Evolutionary conservation across 805 yeast species (phyloP).

Genomic region (Yamadazyma olivae): DNA sequence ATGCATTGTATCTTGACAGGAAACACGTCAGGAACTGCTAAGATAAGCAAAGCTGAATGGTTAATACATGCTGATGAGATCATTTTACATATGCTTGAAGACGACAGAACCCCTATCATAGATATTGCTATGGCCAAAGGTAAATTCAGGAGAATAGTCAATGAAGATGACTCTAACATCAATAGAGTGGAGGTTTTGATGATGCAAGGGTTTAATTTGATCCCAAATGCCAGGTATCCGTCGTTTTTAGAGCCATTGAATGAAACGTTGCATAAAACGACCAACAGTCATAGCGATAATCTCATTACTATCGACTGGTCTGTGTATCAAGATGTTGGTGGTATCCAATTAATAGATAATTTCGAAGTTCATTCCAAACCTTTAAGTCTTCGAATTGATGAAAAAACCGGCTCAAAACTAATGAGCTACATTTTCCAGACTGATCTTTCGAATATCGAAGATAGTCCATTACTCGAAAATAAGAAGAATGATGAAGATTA

Average conservation of each 20-base stretch:
- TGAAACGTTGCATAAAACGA: background rate
- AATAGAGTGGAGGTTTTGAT: constrained; percentile 33
- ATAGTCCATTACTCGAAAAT: constrained; percentile 15
- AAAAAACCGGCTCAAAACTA: constrained; percentile 36
- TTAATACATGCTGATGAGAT: constrained; percentile 37
- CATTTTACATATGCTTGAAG: constrained; percentile 38
- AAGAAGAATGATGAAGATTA: constrained; percentile 1
- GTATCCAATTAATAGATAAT: constrained; percentile 38
- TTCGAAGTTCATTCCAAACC: constrained; percentile 37
- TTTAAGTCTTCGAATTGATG: constrained; percentile 36
- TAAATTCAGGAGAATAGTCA: constrained; percentile 26
- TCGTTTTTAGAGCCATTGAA: constrained; percentile 30
- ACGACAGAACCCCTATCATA: constrained; percentile 37
- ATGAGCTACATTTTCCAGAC: constrained; percentile 35
- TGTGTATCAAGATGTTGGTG: constrained; percentile 41
- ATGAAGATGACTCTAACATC: constrained; percentile 40
- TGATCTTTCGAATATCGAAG: constrained; percentile 19
- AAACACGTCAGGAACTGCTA: constrained; percentile 12
- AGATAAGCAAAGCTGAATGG: constrained; percentile 30
- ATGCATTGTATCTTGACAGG: constrained; percentile 38
- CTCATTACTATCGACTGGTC: constrained; percentile 38
- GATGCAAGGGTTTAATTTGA: constrained; percentile 36
- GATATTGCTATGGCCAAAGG: constrained; percentile 37
- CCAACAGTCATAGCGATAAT: constrained; percentile 7
- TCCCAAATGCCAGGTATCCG: constrained; percentile 29